These are phyloP conservation scores for Takakia lepidozioides DNA, from an alignment of 225 moss, liverwort and hornwort species.

Conservation along the genomic window DNA sequence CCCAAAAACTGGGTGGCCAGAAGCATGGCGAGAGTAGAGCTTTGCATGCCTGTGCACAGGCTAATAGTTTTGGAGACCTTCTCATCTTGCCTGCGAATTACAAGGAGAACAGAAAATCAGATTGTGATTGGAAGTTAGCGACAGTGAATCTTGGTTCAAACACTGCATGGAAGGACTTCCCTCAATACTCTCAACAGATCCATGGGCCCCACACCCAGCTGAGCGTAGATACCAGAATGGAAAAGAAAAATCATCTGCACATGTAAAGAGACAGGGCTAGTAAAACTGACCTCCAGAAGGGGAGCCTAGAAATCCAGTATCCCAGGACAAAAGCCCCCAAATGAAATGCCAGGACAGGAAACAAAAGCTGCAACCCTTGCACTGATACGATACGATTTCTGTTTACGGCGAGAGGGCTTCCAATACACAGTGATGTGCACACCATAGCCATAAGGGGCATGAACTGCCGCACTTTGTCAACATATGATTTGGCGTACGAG, in stretches of 20 bases:
- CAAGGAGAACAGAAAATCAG: no score
- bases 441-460: slow-evolving; percentile 94
- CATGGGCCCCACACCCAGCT: no score
- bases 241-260: no score
- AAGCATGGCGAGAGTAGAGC: slow-evolving; percentile 96
- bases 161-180: no score
- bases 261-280: no score
- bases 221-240: no score
- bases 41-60: slow-evolving; percentile 98
- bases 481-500: slow-evolving; percentile 70
- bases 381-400: slow-evolving; percentile 57
- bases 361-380: slow-evolving; percentile 69
- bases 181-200: no score
- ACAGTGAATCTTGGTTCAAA: no score
- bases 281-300: slow-evolving; percentile 57
- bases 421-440: slow-evolving; percentile 94
- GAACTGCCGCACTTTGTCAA: slow-evolving; percentile 65
- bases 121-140: no score
- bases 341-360: slow-evolving; percentile 82
- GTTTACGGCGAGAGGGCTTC: slow-evolving; percentile 89
- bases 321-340: slow-evolving; percentile 67
- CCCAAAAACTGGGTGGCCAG: slow-evolving; percentile 95
- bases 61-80: slow-evolving; percentile 78
- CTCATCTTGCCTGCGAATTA: slow-evolving; percentile 61
- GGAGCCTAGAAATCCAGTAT: slow-evolving; percentile 73